Conservation (phyloP, 345 rosid species). For the Corchorus capsularis region DNA sequence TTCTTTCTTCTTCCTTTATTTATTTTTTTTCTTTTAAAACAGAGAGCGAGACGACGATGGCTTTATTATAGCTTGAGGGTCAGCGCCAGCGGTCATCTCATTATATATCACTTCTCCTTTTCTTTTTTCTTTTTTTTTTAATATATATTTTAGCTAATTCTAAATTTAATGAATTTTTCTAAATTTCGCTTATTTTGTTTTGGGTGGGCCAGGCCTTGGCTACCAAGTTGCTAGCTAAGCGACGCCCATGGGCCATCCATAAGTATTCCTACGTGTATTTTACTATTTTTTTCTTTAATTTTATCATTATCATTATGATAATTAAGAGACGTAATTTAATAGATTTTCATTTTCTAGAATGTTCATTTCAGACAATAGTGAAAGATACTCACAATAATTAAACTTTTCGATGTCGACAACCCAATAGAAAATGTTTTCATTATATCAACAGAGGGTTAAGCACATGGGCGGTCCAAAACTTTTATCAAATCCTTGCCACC, state of each 20-base stretch:
- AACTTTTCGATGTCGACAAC: not conserved
- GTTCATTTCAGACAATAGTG: not conserved
- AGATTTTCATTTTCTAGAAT: not conserved
- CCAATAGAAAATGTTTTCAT: not conserved
- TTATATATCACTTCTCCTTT: not conserved
- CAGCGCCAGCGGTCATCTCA: not conserved
- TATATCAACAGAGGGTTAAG: too few relatives aligned
- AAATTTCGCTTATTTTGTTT: not conserved
- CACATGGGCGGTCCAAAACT: constrained; percentile 1
- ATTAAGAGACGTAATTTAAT: not conserved
- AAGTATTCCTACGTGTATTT: too few relatives aligned
- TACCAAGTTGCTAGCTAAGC: not conserved
- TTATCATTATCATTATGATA: not conserved
- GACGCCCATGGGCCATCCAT: too few relatives aligned
- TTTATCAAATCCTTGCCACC: too few relatives aligned
- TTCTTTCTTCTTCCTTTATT: not conserved
- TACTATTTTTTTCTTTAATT: too few relatives aligned
- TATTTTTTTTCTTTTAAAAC: not conserved
- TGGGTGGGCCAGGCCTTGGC: not conserved
- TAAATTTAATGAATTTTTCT: not conserved
- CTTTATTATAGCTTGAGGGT: not conserved
- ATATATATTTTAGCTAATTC: not conserved
- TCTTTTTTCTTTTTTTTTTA: not conserved
- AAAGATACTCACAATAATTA: not conserved
- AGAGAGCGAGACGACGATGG: not conserved